These are phyloP conservation scores for Talaromyces borbonicus DNA, from an alignment of 495 filamentous ascomycete species.

Conservation along the genomic window DNA sequence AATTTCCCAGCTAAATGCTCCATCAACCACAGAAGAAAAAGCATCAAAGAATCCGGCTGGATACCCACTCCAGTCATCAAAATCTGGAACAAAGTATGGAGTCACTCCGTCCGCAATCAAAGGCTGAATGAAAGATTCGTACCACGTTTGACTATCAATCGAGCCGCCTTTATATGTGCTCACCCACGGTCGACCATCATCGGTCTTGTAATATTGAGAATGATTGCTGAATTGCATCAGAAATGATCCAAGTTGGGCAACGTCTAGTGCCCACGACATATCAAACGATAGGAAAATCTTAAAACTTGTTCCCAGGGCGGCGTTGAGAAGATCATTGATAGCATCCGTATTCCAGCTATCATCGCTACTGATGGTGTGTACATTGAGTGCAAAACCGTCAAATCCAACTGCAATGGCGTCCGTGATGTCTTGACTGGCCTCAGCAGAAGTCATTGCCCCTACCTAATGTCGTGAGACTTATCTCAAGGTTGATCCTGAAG, in stretches of 20 bases:
- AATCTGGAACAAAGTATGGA: slow-evolving; percentile 15
- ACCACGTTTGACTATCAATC: slow-evolving; percentile 3
- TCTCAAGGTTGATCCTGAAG: neutral
- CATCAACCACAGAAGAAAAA: slow-evolving; percentile 16
- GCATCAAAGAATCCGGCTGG: slow-evolving; percentile 8
- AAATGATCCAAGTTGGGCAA: neutral
- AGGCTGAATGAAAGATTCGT: slow-evolving; percentile 4
- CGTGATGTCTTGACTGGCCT: slow-evolving; percentile 17
- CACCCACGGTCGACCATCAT: slow-evolving; percentile 4
- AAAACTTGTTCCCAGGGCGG: slow-evolving; percentile 14
- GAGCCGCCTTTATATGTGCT: slow-evolving; percentile 11
- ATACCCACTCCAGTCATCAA: slow-evolving; percentile 16
- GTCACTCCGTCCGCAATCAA: slow-evolving; percentile 7
- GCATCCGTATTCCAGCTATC: slow-evolving; percentile 12
- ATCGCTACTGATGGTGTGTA: slow-evolving; percentile 8
- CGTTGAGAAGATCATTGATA: slow-evolving; percentile 12
- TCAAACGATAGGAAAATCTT: slow-evolving; percentile 23
- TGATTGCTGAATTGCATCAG: slow-evolving; percentile 8
- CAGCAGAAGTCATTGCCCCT: slow-evolving; percentile 10
- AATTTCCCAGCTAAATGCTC: slow-evolving; percentile 25
- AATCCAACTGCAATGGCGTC: slow-evolving; percentile 17
- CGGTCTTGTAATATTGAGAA: slow-evolving; percentile 9
- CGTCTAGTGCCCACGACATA: slow-evolving; percentile 9
- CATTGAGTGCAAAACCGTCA: slow-evolving; percentile 24
- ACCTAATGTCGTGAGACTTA: slow-evolving; percentile 10